Evolutionary conservation across 306 rosid genomes (phyloP), one percentile per base, ranked within the genome.

Genomic region (Acacia confusa): DNA sequence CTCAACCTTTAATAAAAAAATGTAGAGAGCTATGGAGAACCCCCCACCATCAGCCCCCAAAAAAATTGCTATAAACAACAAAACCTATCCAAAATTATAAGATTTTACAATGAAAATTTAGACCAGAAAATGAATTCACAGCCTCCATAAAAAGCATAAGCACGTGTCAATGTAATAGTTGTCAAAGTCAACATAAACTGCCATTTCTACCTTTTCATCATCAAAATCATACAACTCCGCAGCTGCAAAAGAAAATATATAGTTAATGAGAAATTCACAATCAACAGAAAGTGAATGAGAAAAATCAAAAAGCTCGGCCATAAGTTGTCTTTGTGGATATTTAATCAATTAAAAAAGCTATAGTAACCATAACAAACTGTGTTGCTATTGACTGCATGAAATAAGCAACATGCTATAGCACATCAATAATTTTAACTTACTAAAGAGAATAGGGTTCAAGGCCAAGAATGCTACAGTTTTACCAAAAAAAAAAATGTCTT

Each of bases 211-310:
- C 97, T 95, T 95, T 36, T 92, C 98, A 30, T 95, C 99, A 83
- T 91, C 99, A 87, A 95, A 95, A 86, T 92, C 99, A 81, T 93
- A 94, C 85, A 95, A 84, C 86, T 95, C 99, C 61, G 99, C 96
- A 87, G 92, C 99, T 95, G 88, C 89, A 84, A 53, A 85, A 78
- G 67, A n/a, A 40, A 74, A 85, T 9, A 68, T 17, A 88, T 17
- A 8, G 77, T 88, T 36, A 88, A 16, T 45, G 55, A 66, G 65
- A 79, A 79, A 34, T 52, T 6, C 32, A 67, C 74, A 7, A 17
- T 76, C n/a, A 61, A 41, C 16, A 76, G n/a, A 44, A 58, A 53
- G 79, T 17, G 47, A 20, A 68, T 28, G 9, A 10, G 66, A 27
- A 72, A 75, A 4, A 75, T 6, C 20, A 55, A 65, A 57, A 48